phyloP scores from a whole-genome alignment of 805 yeast species.

The Barnettozyma pratensis region DNA sequence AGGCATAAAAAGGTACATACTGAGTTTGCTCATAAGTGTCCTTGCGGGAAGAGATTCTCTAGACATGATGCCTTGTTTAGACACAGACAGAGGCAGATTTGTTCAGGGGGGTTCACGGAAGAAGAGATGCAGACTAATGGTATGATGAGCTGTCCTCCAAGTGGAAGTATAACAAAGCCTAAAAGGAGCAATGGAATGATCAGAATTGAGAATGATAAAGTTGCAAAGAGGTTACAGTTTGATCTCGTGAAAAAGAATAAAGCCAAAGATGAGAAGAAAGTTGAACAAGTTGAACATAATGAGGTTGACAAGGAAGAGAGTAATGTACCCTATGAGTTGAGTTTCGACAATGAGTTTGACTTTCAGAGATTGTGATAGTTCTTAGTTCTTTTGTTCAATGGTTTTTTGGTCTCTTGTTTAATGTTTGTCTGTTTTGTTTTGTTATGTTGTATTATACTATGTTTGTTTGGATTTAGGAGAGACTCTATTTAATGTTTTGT shows the following conservation, averaged over 20 bases:
- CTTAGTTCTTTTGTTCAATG: no score
- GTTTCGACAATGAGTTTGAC: slow-evolving; percentile 1
- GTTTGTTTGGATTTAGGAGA: no score
- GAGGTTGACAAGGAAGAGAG: background rate
- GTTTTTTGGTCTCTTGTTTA: no score
- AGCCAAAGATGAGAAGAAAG: background rate
- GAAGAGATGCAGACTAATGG: background rate
- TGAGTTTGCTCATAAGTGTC: slow-evolving; percentile 67
- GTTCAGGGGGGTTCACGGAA: slow-evolving; percentile 55
- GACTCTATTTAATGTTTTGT: no score
- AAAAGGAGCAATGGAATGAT: slow-evolving; percentile 6
- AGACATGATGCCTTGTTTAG: slow-evolving; percentile 41
- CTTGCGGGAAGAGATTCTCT: slow-evolving; percentile 92
- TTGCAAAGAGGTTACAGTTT: slow-evolving; percentile 8
- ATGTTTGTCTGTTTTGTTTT: no score
- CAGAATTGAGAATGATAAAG: slow-evolving; percentile 6
- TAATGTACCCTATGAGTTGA: slow-evolving; percentile 3
- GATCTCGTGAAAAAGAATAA: slow-evolving; percentile 2
- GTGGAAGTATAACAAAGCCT: slow-evolving; percentile 14
- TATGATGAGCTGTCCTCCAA: background rate
- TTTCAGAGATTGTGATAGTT: background rate
- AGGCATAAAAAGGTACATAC: slow-evolving; percentile 87
- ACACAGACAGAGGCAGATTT: slow-evolving; percentile 56
- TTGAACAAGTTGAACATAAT: background rate
- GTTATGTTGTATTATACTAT: no score